Evolutionary conservation across 495 filamentous ascomycete species (phyloP).

Genomic region (Penicillium bovifimosum): DNA sequence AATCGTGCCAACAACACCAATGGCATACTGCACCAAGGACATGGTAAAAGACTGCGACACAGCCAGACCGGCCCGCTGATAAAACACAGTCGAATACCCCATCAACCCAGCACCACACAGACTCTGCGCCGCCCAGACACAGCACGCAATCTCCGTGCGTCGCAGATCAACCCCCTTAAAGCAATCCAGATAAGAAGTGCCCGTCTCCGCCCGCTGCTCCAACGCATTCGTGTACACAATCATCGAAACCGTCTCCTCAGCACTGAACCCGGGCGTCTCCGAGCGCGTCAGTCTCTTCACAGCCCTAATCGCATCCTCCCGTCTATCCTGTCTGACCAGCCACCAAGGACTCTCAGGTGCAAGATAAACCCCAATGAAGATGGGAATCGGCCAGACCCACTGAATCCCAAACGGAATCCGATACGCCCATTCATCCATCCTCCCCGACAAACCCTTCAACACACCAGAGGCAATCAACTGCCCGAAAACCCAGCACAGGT

Average conservation of each 20-base stretch:
- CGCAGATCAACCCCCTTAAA: constrained; percentile 66
- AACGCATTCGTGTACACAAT: constrained; percentile 75
- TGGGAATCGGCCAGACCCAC: constrained; percentile 75
- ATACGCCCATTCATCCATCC: constrained; percentile 57
- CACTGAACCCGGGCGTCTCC: constrained; percentile 56
- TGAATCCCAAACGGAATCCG: constrained; percentile 64
- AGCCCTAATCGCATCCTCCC: constrained; percentile 59
- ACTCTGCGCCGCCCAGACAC: constrained; percentile 76
- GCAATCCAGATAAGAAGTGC: constrained; percentile 63
- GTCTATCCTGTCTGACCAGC: constrained; percentile 63
- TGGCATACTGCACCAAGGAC: constrained; percentile 23
- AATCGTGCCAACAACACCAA: constrained; percentile 26
- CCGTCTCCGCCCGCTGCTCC: constrained; percentile 57
- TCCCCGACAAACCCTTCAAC: constrained; percentile 43
- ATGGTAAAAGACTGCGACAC: constrained; percentile 30
- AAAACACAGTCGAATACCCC: constrained; percentile 72
- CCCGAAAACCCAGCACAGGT: constrained; percentile 74
- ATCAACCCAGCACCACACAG: constrained; percentile 68
- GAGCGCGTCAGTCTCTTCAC: constrained; percentile 58
- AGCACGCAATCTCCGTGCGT: constrained; percentile 69
- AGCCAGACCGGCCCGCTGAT: constrained; percentile 38
- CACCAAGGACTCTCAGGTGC: constrained; percentile 79
- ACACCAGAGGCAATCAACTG: constrained; percentile 67
- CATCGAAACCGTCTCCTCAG: constrained; percentile 70
- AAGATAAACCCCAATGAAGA: constrained; percentile 61